Evolutionary conservation across 1,284 basidiomycete species (phyloP).

Genomic region (Ganoderma leucocontextum): DNA sequence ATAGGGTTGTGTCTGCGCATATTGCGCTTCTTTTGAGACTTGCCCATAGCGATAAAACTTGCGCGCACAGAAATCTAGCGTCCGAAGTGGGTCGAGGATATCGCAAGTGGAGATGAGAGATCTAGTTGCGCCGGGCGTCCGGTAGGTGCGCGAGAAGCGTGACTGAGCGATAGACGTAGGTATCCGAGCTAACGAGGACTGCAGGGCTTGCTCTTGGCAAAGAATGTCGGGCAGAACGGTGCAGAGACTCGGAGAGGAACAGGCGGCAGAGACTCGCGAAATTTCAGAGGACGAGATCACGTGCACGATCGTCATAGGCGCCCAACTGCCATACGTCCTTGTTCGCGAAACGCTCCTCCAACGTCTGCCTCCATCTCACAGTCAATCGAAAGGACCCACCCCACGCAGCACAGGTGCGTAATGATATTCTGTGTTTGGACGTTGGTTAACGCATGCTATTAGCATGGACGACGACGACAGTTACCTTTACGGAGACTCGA

Average conservation of each 20-base stretch:
- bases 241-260: background rate
- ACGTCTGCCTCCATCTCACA: background rate
- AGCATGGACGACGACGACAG: slow-evolving; percentile 76
- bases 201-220: background rate
- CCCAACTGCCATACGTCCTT: slow-evolving; percentile 3
- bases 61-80: background rate
- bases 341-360: background rate
- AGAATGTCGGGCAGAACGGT: background rate
- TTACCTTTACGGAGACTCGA: slow-evolving; percentile 72
- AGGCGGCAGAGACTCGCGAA: slow-evolving; percentile 10
- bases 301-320: slow-evolving; percentile 16
- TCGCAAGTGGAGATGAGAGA: background rate
- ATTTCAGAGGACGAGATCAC: slow-evolving; percentile 32
- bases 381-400: background rate
- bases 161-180: background rate
- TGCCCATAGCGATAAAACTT: slow-evolving; percentile 69
- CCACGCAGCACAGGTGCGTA: background rate
- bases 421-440: too few species aligned
- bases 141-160: background rate
- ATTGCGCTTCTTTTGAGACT: slow-evolving; percentile 84
- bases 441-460: background rate
- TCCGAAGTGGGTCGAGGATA: background rate
- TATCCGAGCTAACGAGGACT: background rate
- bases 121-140: background rate
- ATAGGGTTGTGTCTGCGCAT: slow-evolving; percentile 90